Base-by-base conservation (phyloP, 2,329 filamentous ascomycete species). In the Alternaria tenuissima region DNA sequence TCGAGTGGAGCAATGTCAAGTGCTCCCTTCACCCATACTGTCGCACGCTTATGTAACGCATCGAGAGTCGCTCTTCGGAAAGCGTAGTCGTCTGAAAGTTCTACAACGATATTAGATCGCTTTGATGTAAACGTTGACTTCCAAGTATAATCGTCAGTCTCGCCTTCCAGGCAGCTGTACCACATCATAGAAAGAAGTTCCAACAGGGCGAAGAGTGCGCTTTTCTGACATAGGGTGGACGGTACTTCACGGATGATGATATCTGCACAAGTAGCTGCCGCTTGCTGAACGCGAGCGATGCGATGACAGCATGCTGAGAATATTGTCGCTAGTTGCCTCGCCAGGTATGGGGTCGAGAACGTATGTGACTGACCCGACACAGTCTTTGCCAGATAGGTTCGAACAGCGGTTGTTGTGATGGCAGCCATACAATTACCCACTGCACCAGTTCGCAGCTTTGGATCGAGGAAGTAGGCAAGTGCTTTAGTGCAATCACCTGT, bases 181-280 rank as follows among this genome's bases (percentile, higher is more conserved):
- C 94, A 99, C 90, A 99, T 93, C 28, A 99, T 86, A 4, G 93
- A 94, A 18, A 99, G 82, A 4, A 99, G 86, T 77, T 99, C 96
- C 9, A 99, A 84, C 16, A 99, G 84, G 2, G 94, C 93, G 79
- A 98, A 99, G 0, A 99, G 83, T 1, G 96, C 96, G 7, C 90
- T 89, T 67, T 91, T 91, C 72, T 97, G 91, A 73, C 94, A 98
- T 16, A 99, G 84, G 3, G 92, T 91, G 4, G 95, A 97, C 1
- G 95, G 95, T 6, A 96, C 89, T 64, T 92, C 88, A 12, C 83
- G 85, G 63, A 99, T 90, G 59, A 99, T 93, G 59, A 90, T 90
- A 75, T 97, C 92, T 0, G 94, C 94, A 67, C 91, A 95, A 26
- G 84, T 82, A 63, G 91, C 89, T 3, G 96, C 94, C 43, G 94